Evolutionary conservation across 495 filamentous ascomycete genomes (phyloP).

Genomic region (Xylaria curta): DNA sequence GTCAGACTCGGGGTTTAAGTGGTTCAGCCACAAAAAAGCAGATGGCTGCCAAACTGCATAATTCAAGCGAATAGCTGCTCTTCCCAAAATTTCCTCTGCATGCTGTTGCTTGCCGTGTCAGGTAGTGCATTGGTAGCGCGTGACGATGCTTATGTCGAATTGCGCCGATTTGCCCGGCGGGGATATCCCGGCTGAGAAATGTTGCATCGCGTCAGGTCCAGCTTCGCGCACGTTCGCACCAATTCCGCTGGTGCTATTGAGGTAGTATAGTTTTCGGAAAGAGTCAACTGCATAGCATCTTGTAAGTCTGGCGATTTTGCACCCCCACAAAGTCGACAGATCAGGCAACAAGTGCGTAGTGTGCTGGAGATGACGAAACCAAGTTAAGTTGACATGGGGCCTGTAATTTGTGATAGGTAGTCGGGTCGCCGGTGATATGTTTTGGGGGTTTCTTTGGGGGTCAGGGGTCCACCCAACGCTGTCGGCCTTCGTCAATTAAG

Average conservation of each 20-base stretch:
- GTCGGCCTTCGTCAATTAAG: background rate
- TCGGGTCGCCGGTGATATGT: constrained; percentile 1
- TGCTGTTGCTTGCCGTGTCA: background rate
- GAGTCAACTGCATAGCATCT: background rate
- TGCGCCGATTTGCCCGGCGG: constrained; percentile 4
- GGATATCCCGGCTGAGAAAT: background rate
- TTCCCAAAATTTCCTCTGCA: background rate
- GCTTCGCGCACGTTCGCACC: background rate
- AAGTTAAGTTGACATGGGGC: background rate
- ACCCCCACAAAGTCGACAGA: background rate
- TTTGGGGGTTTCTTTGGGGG: background rate
- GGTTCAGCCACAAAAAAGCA: background rate
- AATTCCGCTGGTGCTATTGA: background rate
- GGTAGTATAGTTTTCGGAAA: background rate
- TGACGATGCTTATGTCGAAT: constrained; percentile 7
- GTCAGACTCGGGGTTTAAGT: background rate
- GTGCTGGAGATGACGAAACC: background rate
- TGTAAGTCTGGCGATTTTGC: background rate
- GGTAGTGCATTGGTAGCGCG: background rate
- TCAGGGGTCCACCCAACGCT: background rate
- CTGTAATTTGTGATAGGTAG: background rate
- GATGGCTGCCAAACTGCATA: constrained; percentile 2
- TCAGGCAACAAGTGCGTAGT: background rate
- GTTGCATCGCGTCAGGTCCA: background rate
- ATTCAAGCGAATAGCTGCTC: background rate